These are phyloP conservation scores for Apiospora aurea DNA, from an alignment of 2,329 filamentous ascomycete species.

Conservation along the genomic window DNA sequence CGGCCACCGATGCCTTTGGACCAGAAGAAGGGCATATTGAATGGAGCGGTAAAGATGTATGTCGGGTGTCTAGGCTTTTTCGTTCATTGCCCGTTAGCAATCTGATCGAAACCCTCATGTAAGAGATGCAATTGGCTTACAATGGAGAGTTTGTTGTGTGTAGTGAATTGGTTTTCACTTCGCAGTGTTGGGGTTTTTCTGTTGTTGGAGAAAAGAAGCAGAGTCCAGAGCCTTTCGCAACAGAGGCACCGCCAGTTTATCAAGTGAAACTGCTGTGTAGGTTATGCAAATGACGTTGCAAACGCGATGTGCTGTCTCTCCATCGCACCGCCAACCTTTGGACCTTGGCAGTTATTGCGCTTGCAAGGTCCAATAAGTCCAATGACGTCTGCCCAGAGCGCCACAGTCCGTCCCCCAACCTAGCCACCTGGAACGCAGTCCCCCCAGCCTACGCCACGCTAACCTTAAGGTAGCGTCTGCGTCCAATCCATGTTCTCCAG, in stretches of 20 bases:
- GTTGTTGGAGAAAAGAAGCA: background rate
- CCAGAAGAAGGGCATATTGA: slow-evolving; percentile 56
- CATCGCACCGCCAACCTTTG: background rate
- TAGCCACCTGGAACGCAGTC: background rate
- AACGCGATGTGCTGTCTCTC: background rate
- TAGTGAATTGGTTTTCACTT: background rate
- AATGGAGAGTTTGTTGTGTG: background rate
- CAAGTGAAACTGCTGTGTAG: background rate
- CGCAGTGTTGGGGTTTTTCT: too few species aligned
- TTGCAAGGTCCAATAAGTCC: background rate
- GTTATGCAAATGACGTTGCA: background rate
- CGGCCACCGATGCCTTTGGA: slow-evolving; percentile 54
- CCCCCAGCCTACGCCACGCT: background rate
- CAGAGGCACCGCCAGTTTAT: background rate
- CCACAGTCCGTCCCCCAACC: background rate
- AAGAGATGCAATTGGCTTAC: background rate
- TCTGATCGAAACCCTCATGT: background rate
- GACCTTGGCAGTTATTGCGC: slow-evolving; percentile 11
- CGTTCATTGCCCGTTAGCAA: background rate
- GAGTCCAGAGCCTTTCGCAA: background rate
- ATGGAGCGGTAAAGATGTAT: background rate
- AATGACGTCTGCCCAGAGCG: slow-evolving; percentile 24
- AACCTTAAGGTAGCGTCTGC: slow-evolving; percentile 30
- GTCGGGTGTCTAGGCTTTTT: background rate
- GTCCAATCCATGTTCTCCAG: slow-evolving; percentile 45